Base-by-base conservation (phyloP, 768 basidiomycete species). In the Leccinellum albellum region DNA sequence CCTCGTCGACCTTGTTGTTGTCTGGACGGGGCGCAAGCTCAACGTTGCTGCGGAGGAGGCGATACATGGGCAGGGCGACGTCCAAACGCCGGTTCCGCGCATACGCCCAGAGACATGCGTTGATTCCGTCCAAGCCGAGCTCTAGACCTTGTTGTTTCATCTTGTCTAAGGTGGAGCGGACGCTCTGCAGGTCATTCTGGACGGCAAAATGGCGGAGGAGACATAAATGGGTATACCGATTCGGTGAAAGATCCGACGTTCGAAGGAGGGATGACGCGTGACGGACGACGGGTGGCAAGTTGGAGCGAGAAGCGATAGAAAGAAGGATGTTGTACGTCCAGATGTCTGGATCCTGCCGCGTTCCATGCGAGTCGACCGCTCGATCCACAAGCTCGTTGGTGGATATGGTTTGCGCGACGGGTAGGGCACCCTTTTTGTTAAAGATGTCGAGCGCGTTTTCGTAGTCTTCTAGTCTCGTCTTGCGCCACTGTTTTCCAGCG, bases 81-180 rank as follows among this genome's bases (percentile, higher is more conserved):
- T 87, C 83, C 21, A 85, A 62, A 20, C 78, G 80, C 14, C 75
- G 71, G 51, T 78, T 78, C 35, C 74, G 74, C 17, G 80, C 81
- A 69, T 82, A 91, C 0, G 86, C 86, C 85, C 84, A 88, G 9
- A 94, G 73, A 63, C 81, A 83, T 7, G 82, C 78, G 64, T 92
- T 93, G 61, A 87, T 64, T 12, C 85, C 87, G 53, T 87, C 86
- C 21, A 88, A 61, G 7, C 83, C 82, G 15, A 91, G 65, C 37
- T 80, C 76, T 49, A 82, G 53, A 26, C 70, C 74, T 40, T 82
- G 78, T 33, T 79, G 73, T 50, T 73, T 70, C 75, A 91, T 82
- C 64, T 74, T 79, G 45, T 67, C 61, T 7, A 91, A 61, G 6
- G 80, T 82, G 4, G 79, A 74, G 46, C 86, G 82, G 46, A 91